Evolutionary conservation across 1,139 yeast species (phyloP).

Genomic region (Nakaseomyces kungkrabaensis): DNA sequence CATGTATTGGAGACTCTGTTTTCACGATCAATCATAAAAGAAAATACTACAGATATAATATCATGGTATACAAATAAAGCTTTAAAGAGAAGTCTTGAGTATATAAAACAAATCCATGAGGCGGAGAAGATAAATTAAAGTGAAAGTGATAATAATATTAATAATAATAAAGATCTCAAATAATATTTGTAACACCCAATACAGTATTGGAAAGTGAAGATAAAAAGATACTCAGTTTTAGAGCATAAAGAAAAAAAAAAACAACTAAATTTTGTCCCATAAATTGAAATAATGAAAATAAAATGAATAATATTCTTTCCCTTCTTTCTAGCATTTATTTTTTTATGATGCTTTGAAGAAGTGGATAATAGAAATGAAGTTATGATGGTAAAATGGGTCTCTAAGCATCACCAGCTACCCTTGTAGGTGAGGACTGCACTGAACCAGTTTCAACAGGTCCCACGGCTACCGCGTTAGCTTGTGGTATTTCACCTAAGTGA

Average conservation of each 20-base stretch:
- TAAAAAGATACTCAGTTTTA: background rate
- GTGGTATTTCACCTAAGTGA: background rate
- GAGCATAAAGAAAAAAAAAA: background rate
- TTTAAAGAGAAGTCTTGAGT: background rate
- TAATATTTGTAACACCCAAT: background rate
- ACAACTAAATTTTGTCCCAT: background rate
- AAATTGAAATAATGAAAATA: background rate
- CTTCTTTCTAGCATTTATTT: too few species aligned
- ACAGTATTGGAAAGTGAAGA: background rate
- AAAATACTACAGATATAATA: background rate
- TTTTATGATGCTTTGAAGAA: too few species aligned
- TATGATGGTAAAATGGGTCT: background rate
- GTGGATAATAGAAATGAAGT: background rate
- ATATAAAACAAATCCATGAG: background rate
- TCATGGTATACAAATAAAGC: background rate
- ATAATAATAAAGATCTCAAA: background rate
- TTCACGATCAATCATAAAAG: too few species aligned
- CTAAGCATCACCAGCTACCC: background rate
- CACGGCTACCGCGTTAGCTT: background rate
- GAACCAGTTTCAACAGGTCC: slow-evolving; percentile 1
- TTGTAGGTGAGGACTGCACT: slow-evolving; percentile 2
- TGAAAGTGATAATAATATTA: background rate
- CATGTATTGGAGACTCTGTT: too few species aligned
- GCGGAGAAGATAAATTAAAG: background rate
- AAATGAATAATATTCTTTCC: too few species aligned